Evolutionary conservation across 768 basidiomycete species (phyloP), one percentile per base, ranked within the genome.

Genomic region (Podaxis carcinomalis): DNA sequence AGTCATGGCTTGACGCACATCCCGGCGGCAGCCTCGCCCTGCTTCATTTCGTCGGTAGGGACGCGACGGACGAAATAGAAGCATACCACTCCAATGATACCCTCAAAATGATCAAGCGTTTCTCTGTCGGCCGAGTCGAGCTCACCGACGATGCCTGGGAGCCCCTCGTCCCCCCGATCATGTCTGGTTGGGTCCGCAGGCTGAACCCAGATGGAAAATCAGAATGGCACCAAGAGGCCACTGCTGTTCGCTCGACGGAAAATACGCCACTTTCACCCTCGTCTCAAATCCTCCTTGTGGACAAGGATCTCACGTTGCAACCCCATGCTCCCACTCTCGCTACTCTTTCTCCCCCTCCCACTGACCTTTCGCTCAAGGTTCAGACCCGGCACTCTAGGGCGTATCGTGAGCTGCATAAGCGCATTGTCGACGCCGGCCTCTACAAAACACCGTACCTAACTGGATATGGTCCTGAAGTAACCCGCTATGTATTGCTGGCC

Each of bases 41-140:
- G 60, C 85, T 96, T 25, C 97, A 99, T 75, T 98, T 95, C 68
- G 87, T 98, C 44, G 97, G 96, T 2, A 83, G 96, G 58, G 95
- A 99, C 70, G 95, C 96, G 0, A 84, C 92, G 0, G 91, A 96
- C 76, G 97, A 99, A 73, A 91, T 98, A 36, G 84, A 92, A 63
- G 96, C 94, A 21, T 98, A 91, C 75, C 97, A 99, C 70, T 78
- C 79, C 5, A 80, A 84, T 39, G 73, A 80, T 50, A 85, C 81
- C 52, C 76, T 86, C 56, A 73, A 75, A 9, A 77, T 82, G 59
- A 80, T 95, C 64, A 72, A 78, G 19, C 78, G 78, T 11, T 96
- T 87, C 69, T 81, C 83, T 56, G 77, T 95, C 23, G 95, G 89
- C 25, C 79, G 77, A 23, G 86, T 96, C 27, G 78, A 86, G 59